These are phyloP conservation scores for Exserohilum turcica DNA, from an alignment of 2,329 filamentous ascomycete genomes.

Conservation along the genomic window DNA sequence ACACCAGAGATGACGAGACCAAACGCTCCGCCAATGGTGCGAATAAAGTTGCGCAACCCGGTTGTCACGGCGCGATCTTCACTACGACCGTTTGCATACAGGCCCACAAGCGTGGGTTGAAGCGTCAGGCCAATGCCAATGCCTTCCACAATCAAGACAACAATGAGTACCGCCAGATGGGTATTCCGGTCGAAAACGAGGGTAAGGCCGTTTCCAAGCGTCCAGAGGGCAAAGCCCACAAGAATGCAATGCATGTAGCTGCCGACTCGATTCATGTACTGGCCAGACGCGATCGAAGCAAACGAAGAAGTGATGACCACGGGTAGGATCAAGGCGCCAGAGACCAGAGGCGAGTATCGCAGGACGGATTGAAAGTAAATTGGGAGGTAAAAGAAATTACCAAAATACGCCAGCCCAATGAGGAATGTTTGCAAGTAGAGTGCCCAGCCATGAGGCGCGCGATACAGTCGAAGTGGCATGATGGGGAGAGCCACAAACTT, in stretches of 20 bases:
- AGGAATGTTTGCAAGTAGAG: constrained; percentile 65
- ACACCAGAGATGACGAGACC: constrained; percentile 58
- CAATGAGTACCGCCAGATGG: constrained; percentile 54
- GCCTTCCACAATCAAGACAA: constrained; percentile 58
- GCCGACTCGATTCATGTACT: constrained; percentile 25
- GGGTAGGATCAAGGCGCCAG: constrained; percentile 58
- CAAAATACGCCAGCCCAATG: constrained; percentile 64
- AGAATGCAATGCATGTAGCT: constrained; percentile 29
- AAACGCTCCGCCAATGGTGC: constrained; percentile 63
- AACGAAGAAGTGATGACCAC: constrained; percentile 32
- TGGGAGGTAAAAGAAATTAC: constrained; percentile 65
- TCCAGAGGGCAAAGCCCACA: constrained; percentile 53
- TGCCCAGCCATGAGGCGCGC: constrained; percentile 58
- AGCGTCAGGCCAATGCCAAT: constrained; percentile 56
- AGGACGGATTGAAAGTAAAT: constrained; percentile 66
- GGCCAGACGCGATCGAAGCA: constrained; percentile 23
- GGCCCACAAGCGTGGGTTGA: constrained; percentile 61
- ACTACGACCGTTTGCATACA: constrained; percentile 58
- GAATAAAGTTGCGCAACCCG: constrained; percentile 66
- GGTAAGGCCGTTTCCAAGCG: constrained; percentile 59
- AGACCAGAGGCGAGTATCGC: constrained; percentile 52
- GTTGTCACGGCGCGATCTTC: constrained; percentile 66
- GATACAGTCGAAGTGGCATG: constrained; percentile 63
- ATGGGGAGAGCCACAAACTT: constrained; percentile 62
- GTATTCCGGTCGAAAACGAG: constrained; percentile 56